Base-by-base conservation (phyloP, 805 yeast genomes). In the Lachancea mirantina region DNA sequence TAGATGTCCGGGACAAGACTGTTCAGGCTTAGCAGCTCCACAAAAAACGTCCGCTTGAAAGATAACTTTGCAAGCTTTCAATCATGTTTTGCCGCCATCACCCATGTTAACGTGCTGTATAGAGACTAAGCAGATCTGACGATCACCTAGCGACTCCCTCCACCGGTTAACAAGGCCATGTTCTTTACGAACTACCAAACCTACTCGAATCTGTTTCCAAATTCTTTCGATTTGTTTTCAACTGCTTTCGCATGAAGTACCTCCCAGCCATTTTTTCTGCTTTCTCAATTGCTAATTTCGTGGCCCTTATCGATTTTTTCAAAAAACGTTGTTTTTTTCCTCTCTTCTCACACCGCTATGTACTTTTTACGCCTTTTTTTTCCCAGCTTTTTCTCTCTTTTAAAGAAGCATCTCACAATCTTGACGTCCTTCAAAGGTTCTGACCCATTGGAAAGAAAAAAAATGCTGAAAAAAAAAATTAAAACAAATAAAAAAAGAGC, bases 81-180 rank as follows among this genome's bases (percentile, higher is more conserved):
- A 19, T 20, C 10, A 7, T 20, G 19, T 4, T 9, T 29, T 20
- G 23, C 25, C 25, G 31, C 42, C 45, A 37, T 41, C 45, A 36
- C 55, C 51, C 57, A 39, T 50, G 51, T 44, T 46, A 33, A 43
- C 40, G 26, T 47, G 54, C 53, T 46, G 57, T 52, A 46, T 47
- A 47, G 49, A 47, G 55, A 43, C 54, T 41, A 38, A 30, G 46
- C 41, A 38, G 43, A 44, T 45, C 57, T 49, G 45, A 38, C 55
- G 54, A 46, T 49, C 54, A 47, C 54, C 49, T 39, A 49, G 50
- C 37, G 42, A 52, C 55, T 49, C 47, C 45, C 55, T 46, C 57
- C 57, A 52, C 55, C 54, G 46, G 34, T 38, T 40, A 50, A 45
- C 55, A 46, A 44, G 57, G 57, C 57, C 55, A 43, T 53, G 32